Base-by-base conservation (phyloP, 129 eudicot genomes). In the Artemisia argyi region DNA sequence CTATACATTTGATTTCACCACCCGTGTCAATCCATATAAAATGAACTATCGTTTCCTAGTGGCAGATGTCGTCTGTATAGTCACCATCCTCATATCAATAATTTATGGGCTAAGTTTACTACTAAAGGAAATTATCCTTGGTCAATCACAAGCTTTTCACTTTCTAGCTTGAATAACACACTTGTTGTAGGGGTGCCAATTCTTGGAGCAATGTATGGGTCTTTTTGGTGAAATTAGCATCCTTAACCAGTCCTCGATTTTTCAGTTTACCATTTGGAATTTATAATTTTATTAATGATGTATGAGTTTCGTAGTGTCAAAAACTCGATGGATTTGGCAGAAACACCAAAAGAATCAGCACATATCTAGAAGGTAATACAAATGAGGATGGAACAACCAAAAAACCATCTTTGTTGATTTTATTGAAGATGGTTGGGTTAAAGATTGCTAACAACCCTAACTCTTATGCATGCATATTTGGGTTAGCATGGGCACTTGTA, bases 381-480 rank as follows among this genome's bases (percentile, higher is more conserved):
- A 61, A 17, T 16, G 61, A 4, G 17, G 71, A 44, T 11, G 59
- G 5, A 4, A 22, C 3, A 7, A 56, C 19, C 2, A 80, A 60
- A 11, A 83, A 48, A 57, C 91, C 86, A 0, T 74, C 86, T 1
- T 17, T 91, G 1, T 60, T 78, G 81, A 50, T 58, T 9, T 66
- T 87, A 68, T 69, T 81, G 83, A 87, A 85, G 83, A 65, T 73
- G 11, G 89, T 91, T 73, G 61, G 91, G 77, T 13, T 83, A 2
- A 87, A 87, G 65, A 80, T 91, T 14, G 87, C 87, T 5, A 74
- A 67, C 82, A 91, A 91, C 28, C 97, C 95, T 1, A 91, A 91
- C 60, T 63, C 89, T n/a, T 91, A 91, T 80, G 87, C 88, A 19
- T 91, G 97, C 78, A 62, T 87, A 12, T 44, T 85, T 28, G 97